Evolutionary conservation across 768 basidiomycete species (phyloP), one percentile per base, ranked within the genome.

Genomic region (Mrakia gelida): DNA sequence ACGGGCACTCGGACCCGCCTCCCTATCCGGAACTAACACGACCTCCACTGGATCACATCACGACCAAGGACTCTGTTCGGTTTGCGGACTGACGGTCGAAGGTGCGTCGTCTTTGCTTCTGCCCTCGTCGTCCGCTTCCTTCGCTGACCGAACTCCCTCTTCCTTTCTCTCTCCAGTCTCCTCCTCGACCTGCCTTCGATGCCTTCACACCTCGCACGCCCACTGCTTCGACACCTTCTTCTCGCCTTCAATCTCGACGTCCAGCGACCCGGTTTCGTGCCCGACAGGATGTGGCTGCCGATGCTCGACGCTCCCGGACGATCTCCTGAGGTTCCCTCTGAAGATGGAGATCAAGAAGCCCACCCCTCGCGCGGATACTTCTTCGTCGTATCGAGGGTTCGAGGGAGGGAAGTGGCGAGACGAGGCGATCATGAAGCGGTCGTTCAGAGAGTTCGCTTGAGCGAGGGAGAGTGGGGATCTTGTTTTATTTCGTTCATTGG

Each of bases 251-350:
- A 0, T 5, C 32, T 52, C 56, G 3, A 43, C 63, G 26, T 68
- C 43, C 30, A n/a, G 3, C 32, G 67, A 28, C 49, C 34, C 45
- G 68, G 30, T 30, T 41, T 38, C 68, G 38, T 75, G 75, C 30
- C 75, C 75, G 3, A 75, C 75, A 16, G 75, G 75, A 13, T 75
- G 75, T 32, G 75, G 75, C 26, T 75, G 75, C 34, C 26, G 15
- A 9, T 75, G 75, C 61, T 30, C 62, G 13, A n/a, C 49, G 28
- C 26, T 45, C 13, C 49, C 63, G 75, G 65, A 52, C 68, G 43
- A 71, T n/a, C 38, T n/a, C 1, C 68, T 34, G 13, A 8, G 68
- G 16, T 45, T 45, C 43, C 38, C 59, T 26, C 59, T 59, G 26
- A 26, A 7, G 18, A 8, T 13, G 26, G 26, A 28, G 26, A 26